Evolutionary conservation across 2,329 filamentous ascomycete species (phyloP).

Genomic region (Colletotrichum truncatum): DNA sequence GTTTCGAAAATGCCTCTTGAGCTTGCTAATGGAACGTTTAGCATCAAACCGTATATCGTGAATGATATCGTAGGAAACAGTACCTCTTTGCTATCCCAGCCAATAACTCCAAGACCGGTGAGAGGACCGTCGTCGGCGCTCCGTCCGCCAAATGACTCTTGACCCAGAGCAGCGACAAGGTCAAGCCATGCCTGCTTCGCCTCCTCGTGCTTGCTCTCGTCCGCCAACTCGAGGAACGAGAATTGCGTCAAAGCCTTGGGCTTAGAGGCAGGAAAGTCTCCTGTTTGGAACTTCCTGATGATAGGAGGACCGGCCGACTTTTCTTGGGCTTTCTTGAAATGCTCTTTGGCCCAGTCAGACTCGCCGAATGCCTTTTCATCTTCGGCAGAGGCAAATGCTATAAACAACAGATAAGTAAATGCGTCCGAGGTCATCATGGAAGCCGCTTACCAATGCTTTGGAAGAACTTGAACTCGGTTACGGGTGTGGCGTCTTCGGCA

Average conservation of each 20-base stretch:
- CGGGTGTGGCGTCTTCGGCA: not conserved
- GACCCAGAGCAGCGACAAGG: conserved; percentile 5
- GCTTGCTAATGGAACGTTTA: not conserved
- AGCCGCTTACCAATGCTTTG: conserved; percentile 3
- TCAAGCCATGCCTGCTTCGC: conserved; percentile 18
- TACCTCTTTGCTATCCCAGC: conserved; percentile 27
- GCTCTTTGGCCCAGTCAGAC: conserved; percentile 16
- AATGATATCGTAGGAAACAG: no score
- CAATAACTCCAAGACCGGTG: conserved; percentile 7
- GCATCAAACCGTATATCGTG: not conserved
- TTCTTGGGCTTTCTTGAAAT: not conserved
- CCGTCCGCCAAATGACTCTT: not conserved
- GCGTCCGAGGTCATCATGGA: not conserved
- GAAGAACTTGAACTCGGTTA: conserved; percentile 24
- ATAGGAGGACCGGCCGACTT: not conserved
- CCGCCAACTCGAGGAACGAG: conserved; percentile 4
- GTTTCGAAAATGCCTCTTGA: conserved; percentile 10
- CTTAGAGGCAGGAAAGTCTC: not conserved
- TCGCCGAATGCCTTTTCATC: conserved; percentile 16
- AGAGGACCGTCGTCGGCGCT: conserved; percentile 8
- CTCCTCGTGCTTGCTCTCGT: conserved; percentile 20
- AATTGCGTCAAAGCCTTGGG: conserved; percentile 13
- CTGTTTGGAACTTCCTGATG: conserved; percentile 20
- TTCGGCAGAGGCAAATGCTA: conserved; percentile 15
- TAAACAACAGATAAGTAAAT: not conserved